Evolutionary conservation across 176 grass and related monocot genomes (phyloP).

Genomic region (Eleusine coracana): DNA sequence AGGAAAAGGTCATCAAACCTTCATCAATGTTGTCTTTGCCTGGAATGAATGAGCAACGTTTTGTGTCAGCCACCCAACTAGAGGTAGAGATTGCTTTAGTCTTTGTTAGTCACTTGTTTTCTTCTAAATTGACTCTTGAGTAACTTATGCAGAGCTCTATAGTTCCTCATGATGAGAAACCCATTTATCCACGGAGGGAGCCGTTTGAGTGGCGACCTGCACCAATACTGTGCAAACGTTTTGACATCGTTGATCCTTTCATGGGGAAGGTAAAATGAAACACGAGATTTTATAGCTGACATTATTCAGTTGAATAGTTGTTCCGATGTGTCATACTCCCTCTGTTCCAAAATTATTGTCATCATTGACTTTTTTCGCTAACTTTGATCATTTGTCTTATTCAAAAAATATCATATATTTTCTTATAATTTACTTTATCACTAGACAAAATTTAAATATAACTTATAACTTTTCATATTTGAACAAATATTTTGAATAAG

Average conservation of each 20-base stretch:
- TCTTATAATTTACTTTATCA: too few species aligned
- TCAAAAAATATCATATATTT: too few species aligned
- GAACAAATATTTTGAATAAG: too few species aligned
- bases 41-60: slow-evolving; percentile 58
- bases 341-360: too few species aligned
- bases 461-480: too few species aligned
- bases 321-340: neutral
- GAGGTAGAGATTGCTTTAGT: slow-evolving; percentile 54
- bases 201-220: slow-evolving; percentile 86
- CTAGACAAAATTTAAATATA: too few species aligned
- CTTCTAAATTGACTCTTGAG: slow-evolving; percentile 37
- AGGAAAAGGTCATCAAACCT: slow-evolving; percentile 46
- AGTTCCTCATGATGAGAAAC: slow-evolving; percentile 52
- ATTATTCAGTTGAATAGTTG: neutral
- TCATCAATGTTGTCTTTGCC: slow-evolving; percentile 46
- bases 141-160: slow-evolving; percentile 50
- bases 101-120: slow-evolving; percentile 2
- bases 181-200: slow-evolving; percentile 61
- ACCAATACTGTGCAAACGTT: slow-evolving; percentile 92
- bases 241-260: slow-evolving; percentile 92
- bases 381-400: too few species aligned
- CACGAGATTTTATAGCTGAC: neutral
- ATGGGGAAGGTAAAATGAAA: slow-evolving; percentile 84
- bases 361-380: too few species aligned
- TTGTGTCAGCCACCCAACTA: slow-evolving; percentile 65